Evolutionary conservation across 345 rosid species (phyloP).

Genomic region (Eucalyptus marginata): DNA sequence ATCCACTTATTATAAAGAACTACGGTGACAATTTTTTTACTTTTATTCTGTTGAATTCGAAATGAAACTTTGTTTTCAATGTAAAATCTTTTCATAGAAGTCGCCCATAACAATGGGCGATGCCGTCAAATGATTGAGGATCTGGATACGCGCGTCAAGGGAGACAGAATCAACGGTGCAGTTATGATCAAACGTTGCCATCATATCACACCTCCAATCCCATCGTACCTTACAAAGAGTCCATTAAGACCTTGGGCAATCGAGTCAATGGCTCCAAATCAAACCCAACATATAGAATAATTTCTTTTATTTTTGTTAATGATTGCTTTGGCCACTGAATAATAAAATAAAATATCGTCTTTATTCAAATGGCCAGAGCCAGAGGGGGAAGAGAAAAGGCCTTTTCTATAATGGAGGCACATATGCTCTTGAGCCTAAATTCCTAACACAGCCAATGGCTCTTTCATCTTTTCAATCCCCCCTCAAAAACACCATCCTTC

Average conservation of each 20-base stretch:
- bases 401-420: background rate
- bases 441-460: conserved; percentile 16
- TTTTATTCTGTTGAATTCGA: background rate
- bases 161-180: background rate
- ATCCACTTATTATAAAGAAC: background rate
- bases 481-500: background rate
- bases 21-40: background rate
- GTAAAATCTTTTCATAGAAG: background rate
- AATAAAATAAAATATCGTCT: background rate
- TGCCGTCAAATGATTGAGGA: background rate
- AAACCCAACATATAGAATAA: background rate
- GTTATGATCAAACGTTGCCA: background rate
- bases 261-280: background rate
- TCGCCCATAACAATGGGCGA: background rate
- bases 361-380: background rate
- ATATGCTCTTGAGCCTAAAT: conserved; percentile 1
- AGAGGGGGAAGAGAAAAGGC: no score
- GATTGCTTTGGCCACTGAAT: background rate
- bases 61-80: background rate
- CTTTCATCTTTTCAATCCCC: conserved; percentile 9
- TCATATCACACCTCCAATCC: background rate
- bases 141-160: background rate
- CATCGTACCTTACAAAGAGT: background rate
- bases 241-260: background rate
- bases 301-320: background rate